Conservation (phyloP, 169 alveolate genomes). For the Plasmodium coatneyi region DNA sequence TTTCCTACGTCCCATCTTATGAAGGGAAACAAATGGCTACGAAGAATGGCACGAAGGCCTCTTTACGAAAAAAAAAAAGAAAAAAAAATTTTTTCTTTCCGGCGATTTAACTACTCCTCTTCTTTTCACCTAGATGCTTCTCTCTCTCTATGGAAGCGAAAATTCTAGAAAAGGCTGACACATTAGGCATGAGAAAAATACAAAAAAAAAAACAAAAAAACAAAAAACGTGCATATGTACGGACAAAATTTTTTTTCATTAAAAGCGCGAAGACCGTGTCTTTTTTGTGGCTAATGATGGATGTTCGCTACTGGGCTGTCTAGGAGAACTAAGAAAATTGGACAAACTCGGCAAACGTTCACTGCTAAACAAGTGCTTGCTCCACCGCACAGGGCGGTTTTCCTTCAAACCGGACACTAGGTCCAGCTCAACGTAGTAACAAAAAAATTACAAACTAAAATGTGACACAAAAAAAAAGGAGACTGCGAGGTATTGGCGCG, state of each 20-base stretch:
- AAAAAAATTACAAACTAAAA: neutral
- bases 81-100: neutral
- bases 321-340: neutral
- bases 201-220: neutral
- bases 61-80: neutral
- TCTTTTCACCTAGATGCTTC: neutral
- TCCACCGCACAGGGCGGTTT: neutral
- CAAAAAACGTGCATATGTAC: neutral
- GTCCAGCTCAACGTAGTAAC: neutral
- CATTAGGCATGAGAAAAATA: neutral
- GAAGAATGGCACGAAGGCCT: neutral
- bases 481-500: neutral
- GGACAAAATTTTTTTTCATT: neutral
- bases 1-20: conserved; percentile 7
- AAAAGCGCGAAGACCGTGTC: neutral
- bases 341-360: neutral
- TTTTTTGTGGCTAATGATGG: neutral
- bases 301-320: neutral
- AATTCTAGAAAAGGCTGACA: neutral
- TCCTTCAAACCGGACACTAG: neutral
- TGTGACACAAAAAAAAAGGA: neutral
- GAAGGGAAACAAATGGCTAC: neutral
- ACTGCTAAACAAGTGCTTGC: neutral
- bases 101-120: neutral
- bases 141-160: neutral